A percentile compares a stretch with the other conserved stretches of the same genome.
Evolutionary conservation across 257 asterid genomes (phyloP).

Genomic region (Jasminum sambac): DNA sequence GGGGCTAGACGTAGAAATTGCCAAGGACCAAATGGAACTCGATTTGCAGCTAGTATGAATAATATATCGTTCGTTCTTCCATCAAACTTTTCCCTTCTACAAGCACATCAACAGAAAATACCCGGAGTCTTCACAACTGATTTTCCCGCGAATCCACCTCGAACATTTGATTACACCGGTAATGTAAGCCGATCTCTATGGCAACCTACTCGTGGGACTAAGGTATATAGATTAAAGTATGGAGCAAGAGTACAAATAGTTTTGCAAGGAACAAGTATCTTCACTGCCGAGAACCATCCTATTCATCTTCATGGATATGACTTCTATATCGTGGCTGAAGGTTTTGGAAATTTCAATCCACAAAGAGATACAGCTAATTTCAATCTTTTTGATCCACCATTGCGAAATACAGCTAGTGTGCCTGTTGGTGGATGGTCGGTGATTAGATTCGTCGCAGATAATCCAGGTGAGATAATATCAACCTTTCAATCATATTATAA

Average conservation of each 20-base stretch:
- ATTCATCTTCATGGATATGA: conserved; percentile 90
- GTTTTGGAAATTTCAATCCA: conserved; percentile 78
- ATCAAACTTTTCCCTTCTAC: conserved; percentile 62
- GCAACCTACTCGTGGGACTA: conserved; percentile 66
- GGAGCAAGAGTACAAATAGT: conserved; percentile 80
- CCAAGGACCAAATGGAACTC: conserved; percentile 87
- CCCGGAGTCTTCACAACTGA: conserved; percentile 76
- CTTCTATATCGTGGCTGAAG: conserved; percentile 76
- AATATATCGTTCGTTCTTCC: conserved; percentile 69
- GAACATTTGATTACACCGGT: conserved; percentile 67
- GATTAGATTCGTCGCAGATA: conserved; percentile 82
- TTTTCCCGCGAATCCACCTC: conserved; percentile 68
- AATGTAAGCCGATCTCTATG: conserved; percentile 76
- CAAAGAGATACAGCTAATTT: conserved; percentile 59
- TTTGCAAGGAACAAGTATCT: conserved; percentile 73
- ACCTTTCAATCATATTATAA: background rate
- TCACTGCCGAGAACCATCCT: conserved; percentile 79
- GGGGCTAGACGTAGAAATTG: conserved; percentile 55
- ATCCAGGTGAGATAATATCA: conserved; percentile 58
- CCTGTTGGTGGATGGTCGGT: conserved; percentile 90
- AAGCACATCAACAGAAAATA: conserved; percentile 66
- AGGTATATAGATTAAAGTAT: conserved; percentile 50
- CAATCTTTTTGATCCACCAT: conserved; percentile 80
- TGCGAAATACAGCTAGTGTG: conserved; percentile 73
- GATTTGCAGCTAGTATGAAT: conserved; percentile 85